A percentile compares a stretch with the other conserved stretches of the same genome.
Conservation (phyloP, 1,139 yeast species). For the Torulaspora pretoriensis region DNA sequence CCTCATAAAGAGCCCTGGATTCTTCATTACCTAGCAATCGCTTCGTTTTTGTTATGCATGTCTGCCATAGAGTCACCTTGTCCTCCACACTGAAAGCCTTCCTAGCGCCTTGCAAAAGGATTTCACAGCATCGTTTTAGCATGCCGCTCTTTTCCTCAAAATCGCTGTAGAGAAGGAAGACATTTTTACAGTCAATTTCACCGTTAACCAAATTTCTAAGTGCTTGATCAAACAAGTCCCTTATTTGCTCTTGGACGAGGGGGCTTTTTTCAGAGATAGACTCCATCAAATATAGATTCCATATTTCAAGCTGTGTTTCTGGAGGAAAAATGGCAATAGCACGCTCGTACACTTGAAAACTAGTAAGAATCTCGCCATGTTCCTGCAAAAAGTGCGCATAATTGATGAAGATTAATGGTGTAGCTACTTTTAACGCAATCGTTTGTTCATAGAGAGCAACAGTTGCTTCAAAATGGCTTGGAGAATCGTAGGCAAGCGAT, state of each 20-base stretch:
- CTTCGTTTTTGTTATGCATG: constrained; percentile 20
- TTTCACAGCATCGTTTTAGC: constrained; percentile 41
- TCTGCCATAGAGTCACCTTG: constrained; percentile 26
- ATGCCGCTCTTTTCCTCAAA: constrained; percentile 56
- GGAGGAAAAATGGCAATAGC: constrained; percentile 61
- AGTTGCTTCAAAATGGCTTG: constrained; percentile 43
- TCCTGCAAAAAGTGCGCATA: constrained; percentile 62
- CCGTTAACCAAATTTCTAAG: constrained; percentile 48
- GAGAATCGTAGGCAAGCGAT: constrained; percentile 38
- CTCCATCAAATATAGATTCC: constrained; percentile 64
- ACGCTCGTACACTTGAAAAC: constrained; percentile 62
- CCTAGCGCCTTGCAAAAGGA: constrained; percentile 41
- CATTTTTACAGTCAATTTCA: constrained; percentile 41
- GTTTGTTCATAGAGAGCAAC: constrained; percentile 54
- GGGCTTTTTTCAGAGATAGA: constrained; percentile 39
- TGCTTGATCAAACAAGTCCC: constrained; percentile 73
- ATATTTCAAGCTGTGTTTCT: constrained; percentile 63
- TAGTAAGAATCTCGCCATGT: constrained; percentile 44
- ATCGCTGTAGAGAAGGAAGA: constrained; percentile 55
- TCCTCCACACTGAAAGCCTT: constrained; percentile 12
- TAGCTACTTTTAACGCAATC: constrained; percentile 61
- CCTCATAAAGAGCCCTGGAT: constrained; percentile 27
- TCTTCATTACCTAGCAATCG: constrained; percentile 18
- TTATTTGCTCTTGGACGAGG: constrained; percentile 50
- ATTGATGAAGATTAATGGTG: constrained; percentile 62